phyloP scores from a whole-genome alignment of 208 protist genomes.

The Leishmania aethiopica region DNA sequence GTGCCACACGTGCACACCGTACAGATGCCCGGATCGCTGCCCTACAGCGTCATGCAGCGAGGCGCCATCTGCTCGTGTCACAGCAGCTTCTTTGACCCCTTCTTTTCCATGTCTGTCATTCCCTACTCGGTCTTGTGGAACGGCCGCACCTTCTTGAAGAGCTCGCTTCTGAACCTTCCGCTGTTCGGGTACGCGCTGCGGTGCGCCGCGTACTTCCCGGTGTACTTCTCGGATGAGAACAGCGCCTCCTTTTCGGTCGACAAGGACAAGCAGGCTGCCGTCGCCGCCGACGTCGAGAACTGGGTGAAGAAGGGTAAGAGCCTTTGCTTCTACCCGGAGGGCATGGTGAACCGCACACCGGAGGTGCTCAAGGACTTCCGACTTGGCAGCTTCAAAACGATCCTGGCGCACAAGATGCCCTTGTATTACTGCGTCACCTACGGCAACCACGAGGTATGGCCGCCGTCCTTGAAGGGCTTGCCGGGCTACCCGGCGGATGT shows the following conservation, averaged over 20 bases:
- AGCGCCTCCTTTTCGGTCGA: constrained; percentile 66
- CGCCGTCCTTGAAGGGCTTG: constrained; percentile 45
- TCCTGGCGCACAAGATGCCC: constrained; percentile 60
- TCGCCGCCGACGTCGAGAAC: constrained; percentile 54
- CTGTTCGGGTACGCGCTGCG: constrained; percentile 67
- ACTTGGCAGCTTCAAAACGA: constrained; percentile 77
- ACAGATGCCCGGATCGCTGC: constrained; percentile 57
- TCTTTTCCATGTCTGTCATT: constrained; percentile 54
- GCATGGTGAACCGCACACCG: constrained; percentile 79
- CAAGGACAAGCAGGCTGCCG: constrained; percentile 81
- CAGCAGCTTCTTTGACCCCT: constrained; percentile 75
- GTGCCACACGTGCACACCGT: constrained; percentile 53
- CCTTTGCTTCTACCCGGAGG: constrained; percentile 78
- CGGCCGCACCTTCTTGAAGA: constrained; percentile 68
- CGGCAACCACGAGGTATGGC: constrained; percentile 86
- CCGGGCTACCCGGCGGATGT: constrained; percentile 82
- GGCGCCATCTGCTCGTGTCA: constrained; percentile 63
- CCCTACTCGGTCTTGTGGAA: constrained; percentile 40
- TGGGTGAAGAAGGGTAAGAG: no score
- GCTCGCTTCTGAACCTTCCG: constrained; percentile 56
- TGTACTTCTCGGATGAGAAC: constrained; percentile 75
- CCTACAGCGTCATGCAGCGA: constrained; percentile 27
- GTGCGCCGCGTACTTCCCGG: constrained; percentile 73
- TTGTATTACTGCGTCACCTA: constrained; percentile 82
- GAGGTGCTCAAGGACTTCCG: constrained; percentile 83